Percentiles rank a stretch among this genome's conserved stretches.
phyloP scores from a whole-genome alignment of 805 yeast genomes.

The Cyberlindnera meyerae region DNA sequence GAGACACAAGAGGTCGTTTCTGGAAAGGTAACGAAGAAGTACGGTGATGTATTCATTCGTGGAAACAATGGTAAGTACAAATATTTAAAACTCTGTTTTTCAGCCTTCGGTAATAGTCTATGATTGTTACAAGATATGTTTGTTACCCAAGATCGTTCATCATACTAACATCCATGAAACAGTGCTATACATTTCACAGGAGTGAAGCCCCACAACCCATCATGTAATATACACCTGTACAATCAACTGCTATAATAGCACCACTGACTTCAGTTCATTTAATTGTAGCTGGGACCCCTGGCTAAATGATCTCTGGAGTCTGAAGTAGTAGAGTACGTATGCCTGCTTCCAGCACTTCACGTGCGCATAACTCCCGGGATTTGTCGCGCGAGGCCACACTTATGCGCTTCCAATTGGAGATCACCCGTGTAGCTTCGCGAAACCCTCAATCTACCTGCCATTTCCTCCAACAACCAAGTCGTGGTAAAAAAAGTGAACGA shows the following conservation, averaged over 20 bases:
- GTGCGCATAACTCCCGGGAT: slow-evolving; percentile 12
- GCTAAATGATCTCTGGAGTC: no score
- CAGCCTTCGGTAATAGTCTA: no score
- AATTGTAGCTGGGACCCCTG: no score
- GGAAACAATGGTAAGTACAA: slow-evolving; percentile 72
- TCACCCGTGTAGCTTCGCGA: no score
- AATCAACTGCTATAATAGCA: no score
- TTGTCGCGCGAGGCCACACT: slow-evolving; percentile 4
- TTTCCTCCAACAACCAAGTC: no score
- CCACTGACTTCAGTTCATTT: no score
- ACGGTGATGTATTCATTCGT: slow-evolving; percentile 79
- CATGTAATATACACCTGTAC: background rate
- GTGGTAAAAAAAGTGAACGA: slow-evolving; percentile 10
- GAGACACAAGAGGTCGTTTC: slow-evolving; percentile 62
- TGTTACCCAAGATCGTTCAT: background rate
- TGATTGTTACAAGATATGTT: no score
- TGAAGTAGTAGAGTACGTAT: no score
- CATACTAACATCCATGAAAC: slow-evolving; percentile 7
- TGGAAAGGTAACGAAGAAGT: slow-evolving; percentile 44
- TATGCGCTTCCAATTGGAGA: slow-evolving; percentile 18
- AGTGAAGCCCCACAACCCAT: slow-evolving; percentile 2
- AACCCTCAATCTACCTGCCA: no score
- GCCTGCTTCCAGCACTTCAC: no score
- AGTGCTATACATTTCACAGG: slow-evolving; percentile 26
- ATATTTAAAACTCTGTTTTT: no score